Evolutionary conservation across 495 filamentous ascomycete genomes (phyloP), one percentile per base, ranked within the genome.

Genomic region (Sabuloglossum arenarium): DNA sequence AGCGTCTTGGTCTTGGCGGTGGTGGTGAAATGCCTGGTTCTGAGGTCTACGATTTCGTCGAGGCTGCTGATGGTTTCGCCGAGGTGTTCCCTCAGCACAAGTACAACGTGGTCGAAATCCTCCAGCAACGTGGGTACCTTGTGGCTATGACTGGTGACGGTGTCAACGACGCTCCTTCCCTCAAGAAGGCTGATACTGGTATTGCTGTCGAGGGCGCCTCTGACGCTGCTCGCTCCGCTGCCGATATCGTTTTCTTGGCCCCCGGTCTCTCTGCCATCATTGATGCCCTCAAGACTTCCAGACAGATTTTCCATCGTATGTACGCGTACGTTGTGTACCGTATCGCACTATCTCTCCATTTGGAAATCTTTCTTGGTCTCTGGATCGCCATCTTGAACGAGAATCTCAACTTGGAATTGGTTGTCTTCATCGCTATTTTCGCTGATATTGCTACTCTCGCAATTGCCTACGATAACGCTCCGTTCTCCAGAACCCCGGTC

Each of bases 31-130:
- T 93, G 85, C 80, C 86, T 63, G 86, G 87, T 64, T 93, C 88
- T 62, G 82, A 91, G 68, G 79, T 94, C 53, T 88, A 89, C 68
- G 87, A 94, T 70, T 91, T 93, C 73, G 88, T 93, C 59, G 88
- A 94, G 75, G 85, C 79, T 71, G 88, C 88, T 50, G 88, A 95
- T 77, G 88, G 88, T 68, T 94, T 94, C 69, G 84, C 84, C 62
- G 89, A 95, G 69, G 89, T 95, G 43, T 96, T 94, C 76, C 89
- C 89, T 56, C 87, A 96, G 70, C 89, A 96, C 74, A 96, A 96
- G 76, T 94, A 90, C 71, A 88, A 94, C 61, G 89, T 96, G 64
- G 89, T 96, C 61, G 85, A 94, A 69, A 93, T 94, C 72, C 81
- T 96, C 29, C 89, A 96, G 71, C 85, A 94, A 71, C 85, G 89